These are phyloP conservation scores for Suillus hirtellus DNA, from an alignment of 768 basidiomycete genomes.

Conservation along the genomic window DNA sequence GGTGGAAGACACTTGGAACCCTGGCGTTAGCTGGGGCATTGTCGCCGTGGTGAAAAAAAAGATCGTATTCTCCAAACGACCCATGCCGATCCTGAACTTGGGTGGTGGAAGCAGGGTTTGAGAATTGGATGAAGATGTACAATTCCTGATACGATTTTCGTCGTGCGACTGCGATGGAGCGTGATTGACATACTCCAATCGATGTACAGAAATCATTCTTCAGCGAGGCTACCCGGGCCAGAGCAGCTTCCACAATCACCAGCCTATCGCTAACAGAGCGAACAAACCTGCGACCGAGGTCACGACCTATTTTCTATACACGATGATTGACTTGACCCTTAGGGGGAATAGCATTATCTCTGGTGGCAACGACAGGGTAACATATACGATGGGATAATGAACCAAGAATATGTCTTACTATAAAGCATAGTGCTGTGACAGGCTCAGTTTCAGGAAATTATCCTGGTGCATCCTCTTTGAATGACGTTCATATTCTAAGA, in stretches of 20 bases:
- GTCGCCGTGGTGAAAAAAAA: slow-evolving; percentile 77
- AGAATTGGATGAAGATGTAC: background rate
- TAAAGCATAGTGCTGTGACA: background rate
- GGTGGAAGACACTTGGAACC: slow-evolving; percentile 5
- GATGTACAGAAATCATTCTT: background rate
- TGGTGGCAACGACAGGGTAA: background rate
- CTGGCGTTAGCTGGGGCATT: slow-evolving; percentile 53
- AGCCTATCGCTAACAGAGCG: no score
- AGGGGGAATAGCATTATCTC: background rate
- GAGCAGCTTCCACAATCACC: background rate
- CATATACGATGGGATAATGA: background rate
- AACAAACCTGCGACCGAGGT: background rate
- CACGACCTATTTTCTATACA: background rate
- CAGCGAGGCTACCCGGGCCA: background rate
- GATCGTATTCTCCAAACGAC: slow-evolving; percentile 80
- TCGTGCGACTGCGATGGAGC: background rate
- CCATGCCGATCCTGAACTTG: slow-evolving; percentile 63
- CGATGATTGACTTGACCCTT: background rate
- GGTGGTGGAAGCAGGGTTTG: slow-evolving; percentile 13
- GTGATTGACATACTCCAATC: background rate
- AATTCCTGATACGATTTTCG: background rate
- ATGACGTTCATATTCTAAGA: background rate
- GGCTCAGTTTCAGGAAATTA: background rate
- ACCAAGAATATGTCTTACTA: background rate
- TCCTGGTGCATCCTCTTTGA: background rate